These are phyloP conservation scores for Neofusicoccum kwambonambiense DNA, from an alignment of 2,329 filamentous ascomycete genomes.

Conservation along the genomic window DNA sequence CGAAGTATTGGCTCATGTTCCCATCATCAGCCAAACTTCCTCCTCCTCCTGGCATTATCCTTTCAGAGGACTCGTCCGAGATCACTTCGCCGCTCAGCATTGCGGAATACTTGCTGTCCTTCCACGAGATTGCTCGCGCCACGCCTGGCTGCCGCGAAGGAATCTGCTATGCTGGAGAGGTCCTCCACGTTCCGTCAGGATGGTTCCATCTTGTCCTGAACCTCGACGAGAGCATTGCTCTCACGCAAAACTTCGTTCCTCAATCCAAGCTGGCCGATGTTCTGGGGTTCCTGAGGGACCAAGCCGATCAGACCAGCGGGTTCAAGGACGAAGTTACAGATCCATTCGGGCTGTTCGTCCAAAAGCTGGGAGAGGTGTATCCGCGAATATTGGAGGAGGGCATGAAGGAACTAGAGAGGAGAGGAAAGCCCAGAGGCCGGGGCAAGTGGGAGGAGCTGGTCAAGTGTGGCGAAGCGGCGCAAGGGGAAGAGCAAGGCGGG, in stretches of 20 bases:
- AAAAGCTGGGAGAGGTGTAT: constrained; percentile 61
- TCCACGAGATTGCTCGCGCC: constrained; percentile 77
- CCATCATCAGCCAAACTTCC: constrained; percentile 63
- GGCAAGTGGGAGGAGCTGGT: constrained; percentile 84
- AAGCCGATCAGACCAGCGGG: constrained; percentile 81
- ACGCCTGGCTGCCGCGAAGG: constrained; percentile 80
- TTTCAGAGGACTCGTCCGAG: constrained; percentile 85
- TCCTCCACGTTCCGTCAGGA: constrained; percentile 87
- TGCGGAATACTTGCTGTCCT: constrained; percentile 91
- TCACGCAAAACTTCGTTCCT: constrained; percentile 96
- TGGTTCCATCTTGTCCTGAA: constrained; percentile 99
- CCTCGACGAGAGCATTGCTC: constrained; percentile 75
- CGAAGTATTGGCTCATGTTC: constrained; percentile 99
- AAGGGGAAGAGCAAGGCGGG: constrained; percentile 41
- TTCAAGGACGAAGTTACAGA: constrained; percentile 75
- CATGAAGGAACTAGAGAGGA: constrained; percentile 63
- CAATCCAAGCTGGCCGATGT: constrained; percentile 70
- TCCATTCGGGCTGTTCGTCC: constrained; percentile 68
- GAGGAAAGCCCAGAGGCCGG: constrained; percentile 53
- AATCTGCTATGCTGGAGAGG: constrained; percentile 78
- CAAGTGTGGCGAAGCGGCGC: constrained; percentile 50
- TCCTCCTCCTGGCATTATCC: constrained; percentile 82
- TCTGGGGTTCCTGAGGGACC: constrained; percentile 76
- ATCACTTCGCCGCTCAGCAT: constrained; percentile 93
- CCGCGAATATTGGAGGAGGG: constrained; percentile 66